phyloP scores from a whole-genome alignment of 1,284 basidiomycete species.

The Pholiota adiposa region DNA sequence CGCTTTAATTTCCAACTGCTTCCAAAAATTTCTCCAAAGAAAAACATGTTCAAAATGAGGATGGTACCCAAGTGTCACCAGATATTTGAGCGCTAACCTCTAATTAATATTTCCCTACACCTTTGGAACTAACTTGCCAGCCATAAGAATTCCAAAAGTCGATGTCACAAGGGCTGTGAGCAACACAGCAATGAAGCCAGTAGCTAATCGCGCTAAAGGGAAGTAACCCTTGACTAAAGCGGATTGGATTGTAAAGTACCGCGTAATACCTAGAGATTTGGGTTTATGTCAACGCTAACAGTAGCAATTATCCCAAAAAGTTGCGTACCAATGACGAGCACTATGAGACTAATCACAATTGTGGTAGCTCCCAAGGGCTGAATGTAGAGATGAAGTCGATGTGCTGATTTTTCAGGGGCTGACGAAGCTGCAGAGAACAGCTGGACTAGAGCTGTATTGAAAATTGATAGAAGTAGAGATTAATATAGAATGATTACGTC shows the following conservation, averaged over 20 bases:
- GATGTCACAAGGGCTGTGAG: constrained; percentile 49
- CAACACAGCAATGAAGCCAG: constrained; percentile 46
- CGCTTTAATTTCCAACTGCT: too few species aligned
- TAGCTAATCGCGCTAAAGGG: constrained; percentile 54
- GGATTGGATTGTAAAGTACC: constrained; percentile 61
- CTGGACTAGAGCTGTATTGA: constrained; percentile 53
- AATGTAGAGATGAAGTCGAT: constrained; percentile 44
- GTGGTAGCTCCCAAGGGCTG: constrained; percentile 58
- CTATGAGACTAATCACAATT: constrained; percentile 53
- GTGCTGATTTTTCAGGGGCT: constrained; percentile 17
- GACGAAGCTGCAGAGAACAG: constrained; percentile 53
- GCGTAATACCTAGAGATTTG: constrained; percentile 43
- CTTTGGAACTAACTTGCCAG: constrained; percentile 29
- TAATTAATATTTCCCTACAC: too few species aligned
- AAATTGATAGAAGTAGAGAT: background rate
- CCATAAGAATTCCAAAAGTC: constrained; percentile 54
- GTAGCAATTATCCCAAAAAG: background rate
- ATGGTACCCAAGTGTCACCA: too few species aligned
- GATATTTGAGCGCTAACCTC: too few species aligned
- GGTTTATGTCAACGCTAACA: background rate
- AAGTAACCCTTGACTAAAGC: constrained; percentile 58
- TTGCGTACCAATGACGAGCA: constrained; percentile 52
- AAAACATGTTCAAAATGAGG: too few species aligned
- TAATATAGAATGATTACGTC: background rate
- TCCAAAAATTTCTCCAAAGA: too few species aligned